Evolutionary conservation across 805 yeast genomes (phyloP), one percentile per base, ranked within the genome.

Genomic region (Clavispora fructus): DNA sequence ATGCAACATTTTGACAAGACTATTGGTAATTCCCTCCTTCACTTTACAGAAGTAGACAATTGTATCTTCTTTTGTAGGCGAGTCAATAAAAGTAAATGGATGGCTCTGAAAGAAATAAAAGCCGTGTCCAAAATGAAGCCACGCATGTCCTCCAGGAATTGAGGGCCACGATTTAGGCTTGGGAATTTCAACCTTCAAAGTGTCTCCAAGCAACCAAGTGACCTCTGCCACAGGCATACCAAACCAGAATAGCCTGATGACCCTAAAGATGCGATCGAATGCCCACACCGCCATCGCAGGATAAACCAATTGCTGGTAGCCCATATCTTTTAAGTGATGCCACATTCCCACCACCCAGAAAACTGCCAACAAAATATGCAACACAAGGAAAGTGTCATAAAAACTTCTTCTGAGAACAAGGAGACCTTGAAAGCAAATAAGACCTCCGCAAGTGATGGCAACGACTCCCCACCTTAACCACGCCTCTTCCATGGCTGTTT

Each of bases 41-140:
- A 67, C 62, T 51, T 70, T 70, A 48, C 63, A 58, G 47, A 63
- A 66, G 26, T 70, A 60, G 6, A 58, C 59, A n/a, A 68, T 61
- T 17, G 53, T 54, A 39, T 57, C 46, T 7, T 56, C 47, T 29
- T 50, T 51, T 4, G 38, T 44, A 10, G 49, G 46, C 9, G 53
- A 50, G 31, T 47, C 65, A 28, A 64, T 59, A 44, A 64, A 65
- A 0, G 74, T 67, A 48, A 70, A 71, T 8, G 74, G 74, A 53
- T 71, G 75, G 7, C 73, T 66, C 57, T 70, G 75, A 71, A 71
- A 70, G 53, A 70, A 71, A 52, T 61, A 66, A 19, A 57, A 40
- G 12, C 66, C 63, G 39, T 59, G 56, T 26, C 65, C 47, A 46
- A 71, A 69, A 45, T 68, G 67, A 41, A 70, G 54, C 53, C 69